Evolutionary conservation across 2,329 filamentous ascomycete species (phyloP).

Genomic region (Dendryphion nanum): DNA sequence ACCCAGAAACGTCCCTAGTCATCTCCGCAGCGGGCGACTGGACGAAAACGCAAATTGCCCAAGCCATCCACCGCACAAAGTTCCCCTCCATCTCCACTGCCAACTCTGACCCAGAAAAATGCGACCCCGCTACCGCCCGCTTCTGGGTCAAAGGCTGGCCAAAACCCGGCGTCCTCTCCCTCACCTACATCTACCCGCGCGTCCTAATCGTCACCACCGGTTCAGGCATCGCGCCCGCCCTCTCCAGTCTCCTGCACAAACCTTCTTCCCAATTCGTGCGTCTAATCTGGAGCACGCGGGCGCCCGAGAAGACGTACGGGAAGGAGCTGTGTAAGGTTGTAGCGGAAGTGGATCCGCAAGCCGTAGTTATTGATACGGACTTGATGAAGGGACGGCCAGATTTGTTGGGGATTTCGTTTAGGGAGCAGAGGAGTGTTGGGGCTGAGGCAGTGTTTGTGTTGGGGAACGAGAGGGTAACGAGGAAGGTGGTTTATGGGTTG

Average conservation of each 20-base stretch:
- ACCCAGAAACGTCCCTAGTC: conserved; percentile 21
- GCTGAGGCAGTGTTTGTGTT: conserved; percentile 73
- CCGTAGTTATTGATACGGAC: conserved; percentile 67
- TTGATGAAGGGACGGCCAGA: conserved; percentile 60
- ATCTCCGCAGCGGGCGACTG: conserved; percentile 38
- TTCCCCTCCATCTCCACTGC: not conserved
- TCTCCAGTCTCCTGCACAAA: conserved; percentile 55
- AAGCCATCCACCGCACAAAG: not conserved
- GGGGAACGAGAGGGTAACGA: conserved; percentile 66
- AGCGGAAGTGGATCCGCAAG: conserved; percentile 57
- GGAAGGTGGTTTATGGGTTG: conserved; percentile 66
- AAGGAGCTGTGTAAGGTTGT: conserved; percentile 56
- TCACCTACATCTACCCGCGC: conserved; percentile 29
- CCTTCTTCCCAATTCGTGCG: conserved; percentile 50
- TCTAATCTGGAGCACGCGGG: conserved; percentile 67
- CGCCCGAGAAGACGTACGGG: conserved; percentile 64
- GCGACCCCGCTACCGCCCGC: conserved; percentile 3
- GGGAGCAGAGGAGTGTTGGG: conserved; percentile 45
- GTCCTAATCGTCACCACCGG: conserved; percentile 36
- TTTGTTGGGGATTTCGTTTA: conserved; percentile 57
- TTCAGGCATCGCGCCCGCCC: conserved; percentile 38
- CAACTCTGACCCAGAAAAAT: not conserved
- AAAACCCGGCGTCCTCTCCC: conserved; percentile 29
- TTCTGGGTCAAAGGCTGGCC: conserved; percentile 32
- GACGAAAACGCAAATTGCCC: conserved; percentile 21